Evolutionary conservation across 148 eudicot genomes (phyloP).

Genomic region (Polygonum aviculare): DNA sequence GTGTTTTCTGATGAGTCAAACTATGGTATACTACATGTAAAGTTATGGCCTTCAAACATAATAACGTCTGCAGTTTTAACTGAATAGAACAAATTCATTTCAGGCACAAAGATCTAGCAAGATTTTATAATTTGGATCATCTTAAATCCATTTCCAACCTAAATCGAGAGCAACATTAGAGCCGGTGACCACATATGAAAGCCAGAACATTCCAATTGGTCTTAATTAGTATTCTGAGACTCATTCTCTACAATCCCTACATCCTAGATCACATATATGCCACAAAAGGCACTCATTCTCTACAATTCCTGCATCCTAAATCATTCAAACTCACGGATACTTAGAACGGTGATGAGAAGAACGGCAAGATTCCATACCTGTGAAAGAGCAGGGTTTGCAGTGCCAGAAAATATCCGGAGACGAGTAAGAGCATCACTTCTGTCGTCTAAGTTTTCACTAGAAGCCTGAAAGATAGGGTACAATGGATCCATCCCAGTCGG

Average conservation of each 20-base stretch:
- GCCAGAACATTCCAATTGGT: neutral
- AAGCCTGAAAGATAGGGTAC: constrained; percentile 46
- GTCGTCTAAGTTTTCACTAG: constrained; percentile 22
- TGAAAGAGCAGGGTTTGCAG: constrained; percentile 81
- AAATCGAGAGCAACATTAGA: neutral
- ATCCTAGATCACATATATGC: neutral
- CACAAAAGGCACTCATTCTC: neutral
- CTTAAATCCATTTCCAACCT: neutral
- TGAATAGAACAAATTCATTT: too few relatives aligned
- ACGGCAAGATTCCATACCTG: constrained; percentile 34
- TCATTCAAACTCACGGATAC: neutral
- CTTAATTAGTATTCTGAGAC: neutral
- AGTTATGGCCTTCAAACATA: too few relatives aligned
- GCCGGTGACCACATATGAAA: neutral
- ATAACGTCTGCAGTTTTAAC: too few relatives aligned
- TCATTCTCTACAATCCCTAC: too few relatives aligned
- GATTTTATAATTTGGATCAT: too few relatives aligned
- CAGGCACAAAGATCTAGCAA: too few relatives aligned
- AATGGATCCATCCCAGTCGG: constrained; percentile 27
- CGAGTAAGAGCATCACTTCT: constrained; percentile 30
- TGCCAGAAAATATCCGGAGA: constrained; percentile 86
- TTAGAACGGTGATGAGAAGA: neutral
- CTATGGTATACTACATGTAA: too few relatives aligned
- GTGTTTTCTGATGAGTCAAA: too few relatives aligned
- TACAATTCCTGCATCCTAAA: neutral